Conservation (phyloP, 2,329 filamentous ascomycete genomes). For the Sclerotinia spermophila region DNA sequence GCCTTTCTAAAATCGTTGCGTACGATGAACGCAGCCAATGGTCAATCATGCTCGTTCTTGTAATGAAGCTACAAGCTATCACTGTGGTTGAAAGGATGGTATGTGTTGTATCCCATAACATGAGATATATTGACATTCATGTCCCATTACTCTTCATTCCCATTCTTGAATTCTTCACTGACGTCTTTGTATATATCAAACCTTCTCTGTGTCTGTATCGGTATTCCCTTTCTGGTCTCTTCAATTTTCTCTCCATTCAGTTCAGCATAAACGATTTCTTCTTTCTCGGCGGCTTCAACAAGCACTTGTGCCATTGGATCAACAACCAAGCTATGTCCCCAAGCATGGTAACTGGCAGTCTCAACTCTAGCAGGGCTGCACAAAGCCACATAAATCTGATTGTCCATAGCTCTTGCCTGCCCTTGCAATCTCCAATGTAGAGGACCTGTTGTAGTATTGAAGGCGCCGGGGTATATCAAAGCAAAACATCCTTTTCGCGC, state of each 20-base stretch:
- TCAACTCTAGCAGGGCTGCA: slow-evolving; percentile 87
- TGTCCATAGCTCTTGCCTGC: slow-evolving; percentile 81
- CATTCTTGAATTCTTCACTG: slow-evolving; percentile 46
- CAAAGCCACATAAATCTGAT: slow-evolving; percentile 88
- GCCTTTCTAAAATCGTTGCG: neutral
- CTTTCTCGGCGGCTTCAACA: slow-evolving; percentile 71
- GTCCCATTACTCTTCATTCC: neutral
- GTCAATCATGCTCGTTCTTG: neutral
- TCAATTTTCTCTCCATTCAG: slow-evolving; percentile 66
- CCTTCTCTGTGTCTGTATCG: slow-evolving; percentile 75
- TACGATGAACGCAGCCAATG: neutral
- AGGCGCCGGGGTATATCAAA: slow-evolving; percentile 91
- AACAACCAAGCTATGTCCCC: slow-evolving; percentile 84
- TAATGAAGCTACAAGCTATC: neutral
- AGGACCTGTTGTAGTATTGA: slow-evolving; percentile 89
- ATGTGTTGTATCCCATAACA: neutral
- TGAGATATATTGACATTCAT: neutral
- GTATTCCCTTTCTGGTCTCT: slow-evolving; percentile 77
- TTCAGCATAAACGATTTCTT: slow-evolving; percentile 72
- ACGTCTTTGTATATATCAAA: slow-evolving; percentile 97
- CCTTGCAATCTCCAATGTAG: slow-evolving; percentile 87
- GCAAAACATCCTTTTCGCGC: slow-evolving; percentile 83
- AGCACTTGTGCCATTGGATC: slow-evolving; percentile 86
- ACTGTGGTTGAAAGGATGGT: neutral
- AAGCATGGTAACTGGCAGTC: slow-evolving; percentile 77